Evolutionary conservation across 345 rosid species (phyloP), one percentile per base, ranked within the genome.

Genomic region (Melaleuca quinquenervia): DNA sequence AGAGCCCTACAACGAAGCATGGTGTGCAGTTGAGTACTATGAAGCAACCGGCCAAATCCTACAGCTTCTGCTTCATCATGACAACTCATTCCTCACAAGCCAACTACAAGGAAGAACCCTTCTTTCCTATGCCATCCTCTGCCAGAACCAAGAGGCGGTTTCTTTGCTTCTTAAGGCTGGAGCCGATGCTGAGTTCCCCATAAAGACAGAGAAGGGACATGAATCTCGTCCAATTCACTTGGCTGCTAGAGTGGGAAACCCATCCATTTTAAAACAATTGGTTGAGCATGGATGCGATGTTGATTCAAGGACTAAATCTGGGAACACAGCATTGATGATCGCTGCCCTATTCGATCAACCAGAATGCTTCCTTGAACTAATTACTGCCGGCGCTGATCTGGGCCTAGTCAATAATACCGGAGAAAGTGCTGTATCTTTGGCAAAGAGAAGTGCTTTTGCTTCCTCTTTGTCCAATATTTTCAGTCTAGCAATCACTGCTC

Each of bases 81-180:
- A 82, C 75, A 53, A 18, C 45, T 86, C 78, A 7, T 89, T 51
- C 64, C 86, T 89, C 62, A 54, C 74, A 41, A 84, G 89, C 84
- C 87, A 88, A 70, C 85, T 83, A 52, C 74, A 87, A 82, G 90
- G 92, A 60, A 83, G 90, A 85, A 89, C 83, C 84, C 92, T 89
- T 84, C 89, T 90, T 55, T 87, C 88, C 82, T 89, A 89, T 84
- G 89, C 92, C 44, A 90, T 90, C 62, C 90, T 90, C 85, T 90
- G 92, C 82, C 90, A 83, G 50, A 90, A 90, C 86, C 84, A 78
- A n/a, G 90, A 86, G 50, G 92, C 89, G 0, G 88, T 87, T 7
- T 41, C 36, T 27, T 85, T 87, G 87, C 84, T 90, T 20, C 85
- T 89, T 75, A 80, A 82, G 49, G 85, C 87, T 4, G 90, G 90